phyloP scores from a whole-genome alignment of 129 eudicot species.

The Artemisia tridentata region DNA sequence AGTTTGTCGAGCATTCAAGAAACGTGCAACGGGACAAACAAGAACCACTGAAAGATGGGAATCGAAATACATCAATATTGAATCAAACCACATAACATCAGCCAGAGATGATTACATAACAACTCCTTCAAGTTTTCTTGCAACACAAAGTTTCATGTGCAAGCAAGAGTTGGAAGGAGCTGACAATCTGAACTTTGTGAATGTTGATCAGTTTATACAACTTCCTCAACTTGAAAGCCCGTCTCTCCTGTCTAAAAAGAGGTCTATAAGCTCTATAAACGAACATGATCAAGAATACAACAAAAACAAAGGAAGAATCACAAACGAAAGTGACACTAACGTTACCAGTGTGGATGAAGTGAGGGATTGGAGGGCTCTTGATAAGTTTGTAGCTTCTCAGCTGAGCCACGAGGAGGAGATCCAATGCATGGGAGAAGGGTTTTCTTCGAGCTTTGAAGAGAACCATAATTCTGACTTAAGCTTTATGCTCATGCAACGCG shows the following conservation, averaged over 20 bases:
- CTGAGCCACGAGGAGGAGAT: constrained; percentile 67
- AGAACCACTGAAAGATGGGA: constrained; percentile 57
- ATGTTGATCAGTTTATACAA: constrained; percentile 51
- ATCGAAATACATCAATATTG: constrained; percentile 52
- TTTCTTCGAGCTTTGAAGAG: constrained; percentile 25
- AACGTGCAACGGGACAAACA: constrained; percentile 56
- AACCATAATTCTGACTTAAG: constrained; percentile 19
- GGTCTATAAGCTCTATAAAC: constrained; percentile 39
- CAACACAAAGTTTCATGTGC: constrained; percentile 50
- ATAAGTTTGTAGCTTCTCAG: constrained; percentile 96
- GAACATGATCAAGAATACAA: constrained; percentile 25
- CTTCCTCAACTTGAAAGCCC: constrained; percentile 89
- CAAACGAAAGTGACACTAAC: background rate
- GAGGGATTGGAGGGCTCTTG: constrained; percentile 93
- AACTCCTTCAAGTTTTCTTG: constrained; percentile 35
- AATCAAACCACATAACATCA: constrained; percentile 47
- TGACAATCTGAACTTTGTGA: constrained; percentile 36
- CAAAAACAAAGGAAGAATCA: constrained; percentile 10
- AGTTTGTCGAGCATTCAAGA: constrained; percentile 95
- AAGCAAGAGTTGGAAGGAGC: constrained; percentile 62
- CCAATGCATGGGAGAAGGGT: constrained; percentile 22
- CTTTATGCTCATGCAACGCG: constrained; percentile 16
- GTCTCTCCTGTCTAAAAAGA: constrained; percentile 43
- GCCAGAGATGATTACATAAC: constrained; percentile 37
- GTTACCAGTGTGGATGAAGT: constrained; percentile 29